Base-by-base conservation (phyloP, 2,329 filamentous ascomycete species). In the Parastagonospora avenae region DNA sequence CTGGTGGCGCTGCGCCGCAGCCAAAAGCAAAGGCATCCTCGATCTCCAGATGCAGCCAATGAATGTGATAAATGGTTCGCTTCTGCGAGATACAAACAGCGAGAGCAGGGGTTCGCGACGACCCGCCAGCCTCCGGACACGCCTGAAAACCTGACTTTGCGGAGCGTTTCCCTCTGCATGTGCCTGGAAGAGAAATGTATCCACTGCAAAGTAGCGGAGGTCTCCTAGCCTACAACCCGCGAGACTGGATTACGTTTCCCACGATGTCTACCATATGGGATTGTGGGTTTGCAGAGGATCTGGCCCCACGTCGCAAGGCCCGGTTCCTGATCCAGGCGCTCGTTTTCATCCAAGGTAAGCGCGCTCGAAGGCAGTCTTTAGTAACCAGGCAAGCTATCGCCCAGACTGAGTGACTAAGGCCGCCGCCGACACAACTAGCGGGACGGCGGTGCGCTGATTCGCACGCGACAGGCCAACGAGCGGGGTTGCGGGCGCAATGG, bases 401-500 rank as follows among this genome's bases (percentile, higher is more conserved):
- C 49, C 48, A 53, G 49, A 29, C 42, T 30, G 51, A 36, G 33
- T 54, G 43, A 50, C 53, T 59, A 58, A 53, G 48, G 41, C 29
- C 28, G 29, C 41, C 48, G 48, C 42, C 42, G 31, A 40, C 30
- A n/a, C 33, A 11, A 14, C 35, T 47, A 42, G 39, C 16, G 3
- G 38, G 28, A 33, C 27, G 27, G 35, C 45, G 30, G 31, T 30
- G 38, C 30, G 38, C 36, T 60, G 50, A 65, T 61, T 64, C 50
- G 59, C 50, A 35, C 44, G 50, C 47, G 8, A 49, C 45, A 50
- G n/a, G 42, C 52, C 57, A 58, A 58, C 54, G 49, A 63, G 63
- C 61, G 62, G 64, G 62, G 59, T 60, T 42, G 54, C n/a, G 44
- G 41, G 48, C 36, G 56, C 51, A 49, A 49, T 38, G 31, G 24